These are phyloP conservation scores for Ophiostoma perfectum DNA, from an alignment of 2,329 filamentous ascomycete species.

Conservation along the genomic window DNA sequence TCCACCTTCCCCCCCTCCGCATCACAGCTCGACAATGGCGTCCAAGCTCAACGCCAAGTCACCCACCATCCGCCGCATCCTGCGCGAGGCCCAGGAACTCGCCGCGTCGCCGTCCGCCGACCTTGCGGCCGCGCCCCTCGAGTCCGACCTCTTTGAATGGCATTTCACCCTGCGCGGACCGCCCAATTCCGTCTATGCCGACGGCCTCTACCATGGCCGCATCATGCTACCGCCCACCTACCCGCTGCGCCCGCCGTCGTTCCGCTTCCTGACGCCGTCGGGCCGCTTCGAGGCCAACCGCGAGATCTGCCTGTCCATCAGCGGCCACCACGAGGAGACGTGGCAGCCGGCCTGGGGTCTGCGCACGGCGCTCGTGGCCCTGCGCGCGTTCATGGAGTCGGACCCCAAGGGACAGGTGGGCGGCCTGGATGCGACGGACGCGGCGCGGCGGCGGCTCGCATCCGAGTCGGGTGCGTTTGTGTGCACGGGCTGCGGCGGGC, in stretches of 20 bases:
- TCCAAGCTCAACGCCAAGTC: slow-evolving; percentile 59
- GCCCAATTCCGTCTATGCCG: slow-evolving; percentile 69
- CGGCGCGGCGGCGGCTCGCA: slow-evolving; percentile 64
- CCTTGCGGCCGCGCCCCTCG: slow-evolving; percentile 78
- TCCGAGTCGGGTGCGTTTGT: slow-evolving; percentile 58
- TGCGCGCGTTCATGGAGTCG: slow-evolving; percentile 90
- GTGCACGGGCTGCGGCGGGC: slow-evolving; percentile 62
- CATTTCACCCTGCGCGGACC: slow-evolving; percentile 96
- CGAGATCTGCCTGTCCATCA: slow-evolving; percentile 92
- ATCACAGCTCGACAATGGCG: not conserved
- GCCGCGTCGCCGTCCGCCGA: slow-evolving; percentile 73
- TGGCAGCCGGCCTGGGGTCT: slow-evolving; percentile 99
- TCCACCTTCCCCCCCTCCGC: not conserved
- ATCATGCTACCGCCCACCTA: slow-evolving; percentile 87
- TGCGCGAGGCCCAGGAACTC: slow-evolving; percentile 88
- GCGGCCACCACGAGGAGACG: slow-evolving; percentile 92
- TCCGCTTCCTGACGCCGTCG: slow-evolving; percentile 87
- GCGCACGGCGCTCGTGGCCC: slow-evolving; percentile 72
- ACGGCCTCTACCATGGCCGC: slow-evolving; percentile 89
- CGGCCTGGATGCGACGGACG: slow-evolving; percentile 70
- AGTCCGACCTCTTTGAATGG: slow-evolving; percentile 94
- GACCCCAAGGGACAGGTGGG: slow-evolving; percentile 84
- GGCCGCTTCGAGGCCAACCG: slow-evolving; percentile 94
- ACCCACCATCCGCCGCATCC: slow-evolving; percentile 77
- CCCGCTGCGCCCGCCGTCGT: slow-evolving; percentile 86